Evolutionary conservation across 1,139 yeast species (phyloP).

Genomic region (Hansenula sp.): DNA sequence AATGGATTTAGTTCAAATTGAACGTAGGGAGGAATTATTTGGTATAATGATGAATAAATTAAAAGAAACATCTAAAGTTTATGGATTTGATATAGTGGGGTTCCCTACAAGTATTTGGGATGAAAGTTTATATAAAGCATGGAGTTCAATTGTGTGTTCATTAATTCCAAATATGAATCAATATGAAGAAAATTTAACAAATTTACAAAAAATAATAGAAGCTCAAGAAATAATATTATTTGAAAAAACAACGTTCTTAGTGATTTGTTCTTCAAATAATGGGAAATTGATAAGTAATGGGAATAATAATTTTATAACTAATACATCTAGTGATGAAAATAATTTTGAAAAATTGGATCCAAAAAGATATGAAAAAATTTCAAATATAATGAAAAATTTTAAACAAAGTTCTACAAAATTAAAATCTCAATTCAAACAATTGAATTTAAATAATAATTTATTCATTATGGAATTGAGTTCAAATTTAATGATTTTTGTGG

Average conservation of each 20-base stretch:
- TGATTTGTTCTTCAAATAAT: slow-evolving; percentile 70
- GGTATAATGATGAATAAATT: slow-evolving; percentile 79
- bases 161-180: slow-evolving; percentile 86
- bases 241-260: slow-evolving; percentile 91
- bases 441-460: slow-evolving; percentile 68
- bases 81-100: slow-evolving; percentile 76
- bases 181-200: slow-evolving; percentile 72
- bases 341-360: slow-evolving; percentile 51
- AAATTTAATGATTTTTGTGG: slow-evolving; percentile 36
- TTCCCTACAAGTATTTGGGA: slow-evolving; percentile 98
- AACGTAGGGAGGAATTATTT: slow-evolving; percentile 80
- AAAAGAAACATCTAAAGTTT: slow-evolving; percentile 72
- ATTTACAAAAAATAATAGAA: slow-evolving; percentile 69
- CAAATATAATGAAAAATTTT: slow-evolving; percentile 90
- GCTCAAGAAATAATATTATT: slow-evolving; percentile 90
- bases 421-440: slow-evolving; percentile 76
- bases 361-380: slow-evolving; percentile 88
- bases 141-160: slow-evolving; percentile 96
- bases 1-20: slow-evolving; percentile 92
- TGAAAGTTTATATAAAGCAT: slow-evolving; percentile 90
- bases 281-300: slow-evolving; percentile 13
- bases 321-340: no score
- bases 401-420: slow-evolving; percentile 89
- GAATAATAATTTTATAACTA: no score
- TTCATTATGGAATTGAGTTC: slow-evolving; percentile 39